Conservation (phyloP, 768 basidiomycete species). For the Ramaria rubella region DNA sequence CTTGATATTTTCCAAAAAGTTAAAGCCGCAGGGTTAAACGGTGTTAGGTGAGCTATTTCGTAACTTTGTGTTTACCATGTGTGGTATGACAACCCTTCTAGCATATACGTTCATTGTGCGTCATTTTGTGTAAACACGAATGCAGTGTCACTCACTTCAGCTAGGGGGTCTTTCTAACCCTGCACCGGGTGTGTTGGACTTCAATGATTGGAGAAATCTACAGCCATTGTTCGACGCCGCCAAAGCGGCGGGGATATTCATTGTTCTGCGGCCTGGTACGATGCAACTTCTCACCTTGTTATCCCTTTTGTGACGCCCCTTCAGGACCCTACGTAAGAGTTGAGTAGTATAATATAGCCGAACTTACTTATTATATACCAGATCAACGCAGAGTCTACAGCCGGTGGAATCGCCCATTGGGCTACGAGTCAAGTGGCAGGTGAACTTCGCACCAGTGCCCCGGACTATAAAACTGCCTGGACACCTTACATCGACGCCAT, state of each 20-base stretch:
- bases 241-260: slow-evolving; percentile 65
- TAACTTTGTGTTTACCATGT: background rate
- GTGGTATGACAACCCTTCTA: slow-evolving; percentile 30
- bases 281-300: background rate
- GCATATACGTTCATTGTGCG: slow-evolving; percentile 64
- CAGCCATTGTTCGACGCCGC: slow-evolving; percentile 71
- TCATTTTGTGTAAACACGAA: background rate
- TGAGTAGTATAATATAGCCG: background rate
- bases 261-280: slow-evolving; percentile 69
- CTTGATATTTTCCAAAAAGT: slow-evolving; percentile 75
- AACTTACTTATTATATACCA: slow-evolving; percentile 31
- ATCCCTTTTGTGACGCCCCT: background rate
- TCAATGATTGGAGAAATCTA: slow-evolving; percentile 61
- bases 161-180: slow-evolving; percentile 67
- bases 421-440: slow-evolving; percentile 61
- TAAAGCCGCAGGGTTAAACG: slow-evolving; percentile 76
- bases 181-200: slow-evolving; percentile 65
- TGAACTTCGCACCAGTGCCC: slow-evolving; percentile 63
- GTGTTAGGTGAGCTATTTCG: slow-evolving; percentile 17
- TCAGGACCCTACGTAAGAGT: slow-evolving; percentile 5
- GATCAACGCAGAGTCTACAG: slow-evolving; percentile 54
- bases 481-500: slow-evolving; percentile 62
- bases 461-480: slow-evolving; percentile 68
- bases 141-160: background rate
- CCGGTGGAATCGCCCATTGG: slow-evolving; percentile 70